Conservation (phyloP, 352 stramenopile genomes). For the Blastocystis sp. region DNA sequence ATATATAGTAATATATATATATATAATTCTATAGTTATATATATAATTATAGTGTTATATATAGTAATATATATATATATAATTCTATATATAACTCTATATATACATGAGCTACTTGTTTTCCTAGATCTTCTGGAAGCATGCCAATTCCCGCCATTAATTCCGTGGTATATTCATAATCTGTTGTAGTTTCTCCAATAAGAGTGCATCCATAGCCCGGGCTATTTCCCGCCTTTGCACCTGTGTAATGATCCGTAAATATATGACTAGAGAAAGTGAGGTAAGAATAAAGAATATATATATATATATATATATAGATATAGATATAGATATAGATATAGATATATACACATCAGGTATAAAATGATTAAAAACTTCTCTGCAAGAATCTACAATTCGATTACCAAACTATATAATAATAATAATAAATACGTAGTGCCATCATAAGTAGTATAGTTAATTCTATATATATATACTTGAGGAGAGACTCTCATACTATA, state of each 20-base stretch:
- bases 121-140: constrained; percentile 83
- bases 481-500: constrained; percentile 86
- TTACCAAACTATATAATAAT: constrained; percentile 60
- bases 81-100: too few relatives aligned
- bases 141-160: constrained; percentile 47
- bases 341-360: constrained; percentile 79
- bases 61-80: too few relatives aligned
- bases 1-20: too few relatives aligned
- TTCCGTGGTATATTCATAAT: constrained; percentile 73
- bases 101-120: too few relatives aligned
- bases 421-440: too few relatives aligned
- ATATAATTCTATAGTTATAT: too few relatives aligned
- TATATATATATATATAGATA: not conserved
- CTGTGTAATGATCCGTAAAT: constrained; percentile 90
- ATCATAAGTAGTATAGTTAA: too few relatives aligned
- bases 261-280: constrained; percentile 64
- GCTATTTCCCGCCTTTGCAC: constrained; percentile 42
- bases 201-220: constrained; percentile 74
- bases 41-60: too few relatives aligned
- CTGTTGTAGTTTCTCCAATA: constrained; percentile 86
- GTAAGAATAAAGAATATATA: too few relatives aligned
- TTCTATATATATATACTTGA: constrained; percentile 44
- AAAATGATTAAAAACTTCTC: constrained; percentile 86
- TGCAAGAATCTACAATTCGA: constrained; percentile 74
- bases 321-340: not conserved